Conservation (phyloP, 371 early-diverging fungal genomes). For the Nematocida ausubeli region DNA sequence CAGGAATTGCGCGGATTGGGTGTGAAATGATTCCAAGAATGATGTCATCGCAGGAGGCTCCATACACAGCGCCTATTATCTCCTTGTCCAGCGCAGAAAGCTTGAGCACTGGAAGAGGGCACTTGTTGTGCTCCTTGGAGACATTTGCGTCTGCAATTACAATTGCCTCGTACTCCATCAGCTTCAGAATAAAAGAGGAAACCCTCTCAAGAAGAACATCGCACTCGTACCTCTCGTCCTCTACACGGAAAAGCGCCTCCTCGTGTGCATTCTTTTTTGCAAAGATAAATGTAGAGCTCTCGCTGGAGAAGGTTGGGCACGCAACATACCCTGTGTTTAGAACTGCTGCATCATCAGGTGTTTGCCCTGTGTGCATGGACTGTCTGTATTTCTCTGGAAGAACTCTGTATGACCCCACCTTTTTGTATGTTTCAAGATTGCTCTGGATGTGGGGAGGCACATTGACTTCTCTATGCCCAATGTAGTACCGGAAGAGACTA, state of each 20-base stretch:
- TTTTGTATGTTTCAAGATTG: slow-evolving; percentile 43
- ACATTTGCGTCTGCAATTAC: slow-evolving; percentile 23
- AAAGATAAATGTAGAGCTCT: slow-evolving; percentile 83
- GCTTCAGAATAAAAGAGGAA: slow-evolving; percentile 76
- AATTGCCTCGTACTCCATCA: slow-evolving; percentile 77
- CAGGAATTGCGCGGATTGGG: slow-evolving; percentile 83
- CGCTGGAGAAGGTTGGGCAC: slow-evolving; percentile 85
- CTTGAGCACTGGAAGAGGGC: neutral
- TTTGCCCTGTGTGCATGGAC: slow-evolving; percentile 76
- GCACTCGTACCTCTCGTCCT: slow-evolving; percentile 95
- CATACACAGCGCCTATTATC: slow-evolving; percentile 71
- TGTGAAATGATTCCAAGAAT: slow-evolving; percentile 77
- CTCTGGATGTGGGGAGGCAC: slow-evolving; percentile 32
- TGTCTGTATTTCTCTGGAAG: slow-evolving; percentile 61
- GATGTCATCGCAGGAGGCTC: slow-evolving; percentile 57
- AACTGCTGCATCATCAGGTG: slow-evolving; percentile 80
- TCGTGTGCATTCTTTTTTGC: slow-evolving; percentile 85
- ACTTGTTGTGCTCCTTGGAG: slow-evolving; percentile 13
- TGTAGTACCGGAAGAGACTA: slow-evolving; percentile 83
- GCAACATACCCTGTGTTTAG: slow-evolving; percentile 87
- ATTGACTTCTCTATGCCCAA: slow-evolving; percentile 76
- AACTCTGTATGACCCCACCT: slow-evolving; percentile 64
- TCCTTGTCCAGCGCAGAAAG: slow-evolving; percentile 70
- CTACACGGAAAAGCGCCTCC: slow-evolving; percentile 85
- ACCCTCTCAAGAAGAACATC: slow-evolving; percentile 90